Conservation (phyloP, 495 filamentous ascomycete species). For the Podospora tetraspora region DNA sequence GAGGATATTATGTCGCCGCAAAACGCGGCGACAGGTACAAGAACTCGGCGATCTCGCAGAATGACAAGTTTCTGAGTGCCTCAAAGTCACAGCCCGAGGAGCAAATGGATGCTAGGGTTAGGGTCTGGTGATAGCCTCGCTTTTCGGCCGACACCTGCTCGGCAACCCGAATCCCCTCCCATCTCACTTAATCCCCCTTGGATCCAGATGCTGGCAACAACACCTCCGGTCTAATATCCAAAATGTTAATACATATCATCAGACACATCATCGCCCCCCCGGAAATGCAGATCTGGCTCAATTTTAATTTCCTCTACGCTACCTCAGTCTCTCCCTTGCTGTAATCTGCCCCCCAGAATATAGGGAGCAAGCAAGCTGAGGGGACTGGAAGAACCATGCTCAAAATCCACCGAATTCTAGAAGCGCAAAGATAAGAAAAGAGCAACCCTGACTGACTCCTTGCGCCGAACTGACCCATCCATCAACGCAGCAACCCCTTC, state of each 20-base stretch:
- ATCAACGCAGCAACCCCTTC: too few relatives aligned
- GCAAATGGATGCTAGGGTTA: not conserved
- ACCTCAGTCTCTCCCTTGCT: too few relatives aligned
- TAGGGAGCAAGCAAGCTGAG: too few relatives aligned
- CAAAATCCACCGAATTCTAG: too few relatives aligned
- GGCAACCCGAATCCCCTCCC: too few relatives aligned
- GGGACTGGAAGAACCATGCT: too few relatives aligned
- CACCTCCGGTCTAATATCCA: not conserved
- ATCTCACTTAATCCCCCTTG: too few relatives aligned
- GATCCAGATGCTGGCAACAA: not conserved
- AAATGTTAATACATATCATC: not conserved
- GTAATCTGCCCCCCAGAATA: too few relatives aligned
- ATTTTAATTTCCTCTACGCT: not conserved
- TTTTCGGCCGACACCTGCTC: too few relatives aligned
- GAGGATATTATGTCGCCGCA: not conserved
- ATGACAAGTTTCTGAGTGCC: not conserved
- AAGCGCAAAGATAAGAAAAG: too few relatives aligned
- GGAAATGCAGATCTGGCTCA: not conserved
- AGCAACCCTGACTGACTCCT: too few relatives aligned
- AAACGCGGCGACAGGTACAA: not conserved
- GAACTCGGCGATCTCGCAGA: not conserved
- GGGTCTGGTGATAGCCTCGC: not conserved
- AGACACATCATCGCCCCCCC: not conserved
- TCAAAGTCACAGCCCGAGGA: not conserved
- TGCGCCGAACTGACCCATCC: too few relatives aligned